These are phyloP conservation scores for Aleurites moluccanus DNA, from an alignment of 441 rosid species.

Conservation along the genomic window DNA sequence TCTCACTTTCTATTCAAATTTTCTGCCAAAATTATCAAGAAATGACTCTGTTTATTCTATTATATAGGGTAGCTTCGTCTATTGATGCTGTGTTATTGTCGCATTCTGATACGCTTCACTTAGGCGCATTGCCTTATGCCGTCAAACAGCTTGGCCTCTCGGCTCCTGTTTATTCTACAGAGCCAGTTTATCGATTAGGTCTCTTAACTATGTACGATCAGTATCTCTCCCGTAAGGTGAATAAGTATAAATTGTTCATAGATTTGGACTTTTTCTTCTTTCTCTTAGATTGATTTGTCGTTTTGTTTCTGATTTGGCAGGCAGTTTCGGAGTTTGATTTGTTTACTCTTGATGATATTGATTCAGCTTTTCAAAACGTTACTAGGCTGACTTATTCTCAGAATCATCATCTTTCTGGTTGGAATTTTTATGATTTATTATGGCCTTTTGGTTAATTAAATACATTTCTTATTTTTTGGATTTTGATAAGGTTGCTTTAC, in stretches of 20 bases:
- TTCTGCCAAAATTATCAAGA: too few relatives aligned
- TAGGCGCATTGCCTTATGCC: conserved; percentile 95
- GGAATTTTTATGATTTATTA: neutral
- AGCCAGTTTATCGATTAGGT: conserved; percentile 82
- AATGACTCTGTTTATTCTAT: neutral
- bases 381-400: conserved; percentile 90
- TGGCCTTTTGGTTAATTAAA: neutral
- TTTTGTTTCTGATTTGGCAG: conserved; percentile 40
- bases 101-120: conserved; percentile 87
- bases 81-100: conserved; percentile 89
- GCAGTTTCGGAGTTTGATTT: conserved; percentile 92
- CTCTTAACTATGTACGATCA: conserved; percentile 97
- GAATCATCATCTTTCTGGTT: conserved; percentile 86
- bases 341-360: conserved; percentile 89
- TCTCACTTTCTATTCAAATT: neutral
- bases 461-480: neutral
- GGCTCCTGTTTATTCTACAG: conserved; percentile 85
- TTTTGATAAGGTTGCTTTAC: conserved; percentile 1
- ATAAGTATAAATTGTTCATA: neutral
- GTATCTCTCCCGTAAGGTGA: conserved; percentile 80
- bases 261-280: neutral
- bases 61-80: conserved; percentile 80
- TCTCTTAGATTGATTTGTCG: neutral
- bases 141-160: conserved; percentile 83
- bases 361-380: conserved; percentile 82